Evolutionary conservation across 208 protist species (phyloP), one percentile per base, ranked within the genome.

Genomic region (Trypanosomatidae sp.): DNA sequence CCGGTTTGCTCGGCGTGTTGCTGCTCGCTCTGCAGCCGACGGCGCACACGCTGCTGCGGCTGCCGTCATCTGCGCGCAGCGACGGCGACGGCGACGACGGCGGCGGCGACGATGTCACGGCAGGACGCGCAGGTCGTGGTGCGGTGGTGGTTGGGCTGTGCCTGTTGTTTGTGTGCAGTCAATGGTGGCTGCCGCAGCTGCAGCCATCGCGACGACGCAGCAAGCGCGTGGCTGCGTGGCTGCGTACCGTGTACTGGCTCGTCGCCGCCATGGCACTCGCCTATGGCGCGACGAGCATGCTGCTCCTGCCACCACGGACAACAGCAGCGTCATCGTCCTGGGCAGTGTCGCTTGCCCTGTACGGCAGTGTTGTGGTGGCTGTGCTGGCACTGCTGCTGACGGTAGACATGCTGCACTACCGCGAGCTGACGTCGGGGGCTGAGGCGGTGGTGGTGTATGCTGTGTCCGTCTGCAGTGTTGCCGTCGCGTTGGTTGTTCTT

Each of bases 351-450:
- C 30, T 86, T 22, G 28, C 40, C 28, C 53, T 88, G 27, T 66
- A 71, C 38, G 5, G 53, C 18, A 57, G 65, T 20, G 49, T 86
- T 23, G 48, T 67, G n/a, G 52, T 50, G 13, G 61, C 77, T 18
- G 61, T 82, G 39, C 66, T 88, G 43, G 44, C 82, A 8, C 51
- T 59, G 7, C 52, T 76, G 23, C 30, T 78, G 43, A 32, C 58
- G 23, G 19, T 88, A 26, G 77, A 88, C 47, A 37, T 80, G 16
- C 39, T 65, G 11, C 78, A 92, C 57, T 92, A 82, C 48, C 64
- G 70, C 7, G 46, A 65, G n/a, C 45, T 72, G 42, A 42, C 32
- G 32, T 42, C 47, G 10, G 48, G 60, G n/a, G n/a, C n/a, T 27
- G 66, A 69, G 43, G 37, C 59, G 3, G 63, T 59, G 43, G 30